Conservation (phyloP, 73 alveolate genomes). For the Paraurostyla sp. region DNA sequence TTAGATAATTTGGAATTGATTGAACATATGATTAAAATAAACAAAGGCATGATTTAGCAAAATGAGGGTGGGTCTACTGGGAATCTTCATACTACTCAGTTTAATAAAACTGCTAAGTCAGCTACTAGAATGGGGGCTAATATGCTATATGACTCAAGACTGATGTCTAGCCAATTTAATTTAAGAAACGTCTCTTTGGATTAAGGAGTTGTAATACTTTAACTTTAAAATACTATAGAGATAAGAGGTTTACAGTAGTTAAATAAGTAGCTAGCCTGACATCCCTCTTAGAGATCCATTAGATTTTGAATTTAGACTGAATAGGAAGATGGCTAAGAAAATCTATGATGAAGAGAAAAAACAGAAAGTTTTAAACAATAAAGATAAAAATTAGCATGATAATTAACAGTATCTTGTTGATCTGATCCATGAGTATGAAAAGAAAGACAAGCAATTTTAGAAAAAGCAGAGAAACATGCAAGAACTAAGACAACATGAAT, state of each 20-base stretch:
- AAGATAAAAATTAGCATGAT: not conserved
- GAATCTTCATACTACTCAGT: not conserved
- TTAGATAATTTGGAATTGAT: constrained; percentile 44
- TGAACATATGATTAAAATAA: constrained; percentile 24
- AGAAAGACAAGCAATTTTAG: constrained; percentile 9
- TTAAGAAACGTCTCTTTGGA: not conserved
- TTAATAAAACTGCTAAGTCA: constrained; percentile 37
- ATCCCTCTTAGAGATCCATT: constrained; percentile 52
- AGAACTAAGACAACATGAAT: not conserved
- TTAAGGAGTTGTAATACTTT: no score
- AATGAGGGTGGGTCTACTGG: not conserved
- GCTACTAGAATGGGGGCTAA: not conserved
- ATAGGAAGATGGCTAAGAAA: constrained; percentile 43
- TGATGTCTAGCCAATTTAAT: not conserved
- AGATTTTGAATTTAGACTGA: constrained; percentile 48
- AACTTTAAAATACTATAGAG: not conserved
- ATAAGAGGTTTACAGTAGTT: not conserved
- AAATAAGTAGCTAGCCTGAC: constrained; percentile 15
- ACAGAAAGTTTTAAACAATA: constrained; percentile 10
- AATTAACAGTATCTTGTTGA: not conserved
- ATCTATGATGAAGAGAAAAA: constrained; percentile 44
- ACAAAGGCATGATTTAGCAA: not conserved
- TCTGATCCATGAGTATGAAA: not conserved
- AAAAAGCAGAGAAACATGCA: not conserved
- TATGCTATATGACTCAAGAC: not conserved